These are phyloP conservation scores for Ramaria rubella DNA, from an alignment of 768 basidiomycete species.

Conservation along the genomic window DNA sequence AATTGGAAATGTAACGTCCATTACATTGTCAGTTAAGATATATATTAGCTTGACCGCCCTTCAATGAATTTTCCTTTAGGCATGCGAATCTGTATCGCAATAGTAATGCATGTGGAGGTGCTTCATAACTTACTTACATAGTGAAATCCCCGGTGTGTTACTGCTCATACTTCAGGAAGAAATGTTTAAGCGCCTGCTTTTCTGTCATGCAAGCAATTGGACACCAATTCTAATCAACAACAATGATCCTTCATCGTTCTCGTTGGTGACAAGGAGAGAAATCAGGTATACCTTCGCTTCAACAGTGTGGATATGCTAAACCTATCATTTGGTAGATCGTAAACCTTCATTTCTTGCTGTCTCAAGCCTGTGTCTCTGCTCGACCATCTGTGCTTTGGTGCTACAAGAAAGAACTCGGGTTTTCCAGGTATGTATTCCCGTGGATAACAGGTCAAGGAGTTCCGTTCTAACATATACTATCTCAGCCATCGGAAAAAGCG, in stretches of 20 bases:
- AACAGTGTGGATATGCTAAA: not conserved
- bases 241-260: conserved; percentile 94
- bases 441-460: not conserved
- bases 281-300: conserved; percentile 72
- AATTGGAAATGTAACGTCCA: too few relatives aligned
- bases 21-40: too few relatives aligned
- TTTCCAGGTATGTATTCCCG: conserved; percentile 70
- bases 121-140: too few relatives aligned
- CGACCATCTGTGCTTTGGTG: conserved; percentile 95
- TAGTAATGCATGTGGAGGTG: too few relatives aligned
- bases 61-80: too few relatives aligned
- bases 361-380: conserved; percentile 83
- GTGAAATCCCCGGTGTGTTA: too few relatives aligned
- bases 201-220: conserved; percentile 68
- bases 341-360: conserved; percentile 91
- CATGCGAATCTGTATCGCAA: too few relatives aligned
- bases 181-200: not conserved
- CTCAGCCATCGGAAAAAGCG: conserved; percentile 92
- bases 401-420: conserved; percentile 97
- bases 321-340: conserved; percentile 55
- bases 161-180: too few relatives aligned
- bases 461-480: conserved; percentile 6
- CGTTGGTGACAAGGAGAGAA: conserved; percentile 88
- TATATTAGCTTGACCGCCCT: too few relatives aligned
- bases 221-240: conserved; percentile 91